Conservation (phyloP, 2,329 filamentous ascomycete genomes). For the Diplodia scrobiculata region DNA sequence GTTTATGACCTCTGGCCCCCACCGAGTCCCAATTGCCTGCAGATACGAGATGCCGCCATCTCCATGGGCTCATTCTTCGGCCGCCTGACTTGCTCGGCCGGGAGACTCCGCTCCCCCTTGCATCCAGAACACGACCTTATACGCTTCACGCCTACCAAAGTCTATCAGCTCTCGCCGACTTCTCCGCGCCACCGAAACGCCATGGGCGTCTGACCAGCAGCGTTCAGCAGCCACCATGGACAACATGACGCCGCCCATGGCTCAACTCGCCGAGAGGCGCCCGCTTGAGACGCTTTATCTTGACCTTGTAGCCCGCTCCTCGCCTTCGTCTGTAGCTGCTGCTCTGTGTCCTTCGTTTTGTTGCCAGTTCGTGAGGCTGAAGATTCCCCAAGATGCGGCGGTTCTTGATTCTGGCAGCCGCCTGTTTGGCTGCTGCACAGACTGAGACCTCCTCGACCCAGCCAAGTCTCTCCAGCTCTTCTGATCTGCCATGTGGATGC, state of each 20-base stretch:
- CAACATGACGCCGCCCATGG: not conserved
- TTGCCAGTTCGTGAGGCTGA: not conserved
- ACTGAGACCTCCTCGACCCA: not conserved
- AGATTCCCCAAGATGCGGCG: conserved; percentile 7
- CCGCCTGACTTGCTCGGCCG: not conserved
- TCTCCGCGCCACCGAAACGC: not conserved
- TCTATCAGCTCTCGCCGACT: not conserved
- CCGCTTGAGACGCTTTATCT: not conserved
- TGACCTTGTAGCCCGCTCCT: not conserved
- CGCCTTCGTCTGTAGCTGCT: not conserved
- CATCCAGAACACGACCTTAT: not conserved
- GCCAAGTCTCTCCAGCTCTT: not conserved
- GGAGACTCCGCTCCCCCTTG: not conserved
- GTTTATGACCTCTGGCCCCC: not conserved
- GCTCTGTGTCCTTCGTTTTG: not conserved
- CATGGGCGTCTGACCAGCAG: conserved; percentile 13
- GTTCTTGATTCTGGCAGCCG: conserved; percentile 8
- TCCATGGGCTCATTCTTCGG: not conserved
- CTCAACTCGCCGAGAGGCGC: not conserved
- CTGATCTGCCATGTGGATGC: conserved; percentile 2
- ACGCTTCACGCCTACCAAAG: not conserved
- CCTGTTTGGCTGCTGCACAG: conserved; percentile 10
- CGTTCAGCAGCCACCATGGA: conserved; percentile 1
- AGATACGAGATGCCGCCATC: not conserved
- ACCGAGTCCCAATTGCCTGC: not conserved